These are phyloP conservation scores for Aspergillus homomorphus DNA, from an alignment of 495 filamentous ascomycete species.

Conservation along the genomic window DNA sequence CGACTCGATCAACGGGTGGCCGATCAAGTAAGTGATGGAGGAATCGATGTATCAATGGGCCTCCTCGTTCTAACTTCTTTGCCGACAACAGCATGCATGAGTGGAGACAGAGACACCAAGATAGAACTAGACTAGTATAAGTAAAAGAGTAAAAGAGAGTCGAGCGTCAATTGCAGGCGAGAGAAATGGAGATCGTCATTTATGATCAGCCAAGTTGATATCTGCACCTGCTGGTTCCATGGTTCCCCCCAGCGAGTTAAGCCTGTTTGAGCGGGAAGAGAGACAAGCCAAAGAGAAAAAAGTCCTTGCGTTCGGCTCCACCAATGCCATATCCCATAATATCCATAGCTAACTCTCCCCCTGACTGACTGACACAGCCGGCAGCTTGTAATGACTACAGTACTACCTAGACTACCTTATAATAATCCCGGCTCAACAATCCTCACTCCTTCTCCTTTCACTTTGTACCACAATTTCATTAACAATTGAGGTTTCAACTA, in stretches of 20 bases:
- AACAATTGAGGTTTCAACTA: background rate
- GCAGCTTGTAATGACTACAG: too few relatives aligned
- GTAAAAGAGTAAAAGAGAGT: background rate
- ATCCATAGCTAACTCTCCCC: background rate
- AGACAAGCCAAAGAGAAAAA: too few relatives aligned
- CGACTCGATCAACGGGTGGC: background rate
- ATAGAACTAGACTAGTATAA: background rate
- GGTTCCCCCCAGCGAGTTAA: background rate
- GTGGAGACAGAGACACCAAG: too few relatives aligned
- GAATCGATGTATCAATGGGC: too few relatives aligned
- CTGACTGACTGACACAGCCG: background rate
- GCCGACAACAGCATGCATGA: background rate
- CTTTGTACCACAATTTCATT: too few relatives aligned
- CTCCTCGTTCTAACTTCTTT: background rate
- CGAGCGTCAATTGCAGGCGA: background rate
- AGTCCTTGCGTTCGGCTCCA: background rate
- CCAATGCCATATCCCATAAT: background rate
- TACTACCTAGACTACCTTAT: too few relatives aligned
- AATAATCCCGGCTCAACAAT: too few relatives aligned
- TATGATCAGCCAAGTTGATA: background rate
- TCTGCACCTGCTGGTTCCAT: conserved; percentile 3
- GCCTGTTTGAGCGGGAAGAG: background rate
- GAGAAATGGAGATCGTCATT: conserved; percentile 8
- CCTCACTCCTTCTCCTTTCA: too few relatives aligned
- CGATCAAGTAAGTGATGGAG: too few relatives aligned